A percentile compares a stretch with the other conserved stretches of the same genome.
Evolutionary conservation across 2,329 filamentous ascomycete genomes (phyloP).

Genomic region (Acrodontium crateriforme): DNA sequence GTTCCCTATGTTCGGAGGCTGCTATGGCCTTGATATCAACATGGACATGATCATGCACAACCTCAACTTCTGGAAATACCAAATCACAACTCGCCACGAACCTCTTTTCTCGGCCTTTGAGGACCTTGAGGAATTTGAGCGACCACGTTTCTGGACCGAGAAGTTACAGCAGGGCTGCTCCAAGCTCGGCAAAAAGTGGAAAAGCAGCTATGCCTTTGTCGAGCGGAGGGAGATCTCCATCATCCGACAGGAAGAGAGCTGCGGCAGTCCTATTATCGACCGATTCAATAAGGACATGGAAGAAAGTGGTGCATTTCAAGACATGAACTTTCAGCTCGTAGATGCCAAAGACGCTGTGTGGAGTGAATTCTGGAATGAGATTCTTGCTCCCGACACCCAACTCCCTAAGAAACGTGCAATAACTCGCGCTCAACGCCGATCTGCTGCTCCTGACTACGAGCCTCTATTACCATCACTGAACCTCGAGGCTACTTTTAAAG

Average conservation of each 20-base stretch:
- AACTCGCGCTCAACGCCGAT: conserved; percentile 22
- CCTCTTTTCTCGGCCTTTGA: conserved; percentile 24
- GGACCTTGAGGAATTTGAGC: conserved; percentile 23
- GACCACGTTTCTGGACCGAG: conserved; percentile 24
- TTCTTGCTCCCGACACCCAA: conserved; percentile 23
- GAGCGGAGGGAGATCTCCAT: conserved; percentile 15
- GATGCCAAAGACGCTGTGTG: conserved; percentile 17
- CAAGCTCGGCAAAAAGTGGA: conserved; percentile 33
- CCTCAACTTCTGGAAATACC: conserved; percentile 40
- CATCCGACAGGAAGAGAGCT: conserved; percentile 12
- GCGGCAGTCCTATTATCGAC: conserved; percentile 11
- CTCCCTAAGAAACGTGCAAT: conserved; percentile 7
- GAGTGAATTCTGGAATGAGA: conserved; percentile 27
- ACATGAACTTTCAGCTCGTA: conserved; percentile 12
- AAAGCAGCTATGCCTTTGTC: conserved; percentile 35
- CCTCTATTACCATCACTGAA: too few species aligned
- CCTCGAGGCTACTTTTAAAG: conserved; percentile 21
- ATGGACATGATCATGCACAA: conserved; percentile 34
- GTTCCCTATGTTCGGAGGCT: conserved; percentile 29
- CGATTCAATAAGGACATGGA: conserved; percentile 19
- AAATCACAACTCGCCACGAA: conserved; percentile 29
- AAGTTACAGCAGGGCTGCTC: conserved; percentile 6
- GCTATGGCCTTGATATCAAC: conserved; percentile 26
- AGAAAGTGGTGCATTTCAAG: conserved; percentile 18
- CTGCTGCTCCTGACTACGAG: conserved; percentile 2